Evolutionary conservation across 2,329 filamentous ascomycete genomes (phyloP), one percentile per base, ranked within the genome.

Genomic region (Aspergillus aculeatus): DNA sequence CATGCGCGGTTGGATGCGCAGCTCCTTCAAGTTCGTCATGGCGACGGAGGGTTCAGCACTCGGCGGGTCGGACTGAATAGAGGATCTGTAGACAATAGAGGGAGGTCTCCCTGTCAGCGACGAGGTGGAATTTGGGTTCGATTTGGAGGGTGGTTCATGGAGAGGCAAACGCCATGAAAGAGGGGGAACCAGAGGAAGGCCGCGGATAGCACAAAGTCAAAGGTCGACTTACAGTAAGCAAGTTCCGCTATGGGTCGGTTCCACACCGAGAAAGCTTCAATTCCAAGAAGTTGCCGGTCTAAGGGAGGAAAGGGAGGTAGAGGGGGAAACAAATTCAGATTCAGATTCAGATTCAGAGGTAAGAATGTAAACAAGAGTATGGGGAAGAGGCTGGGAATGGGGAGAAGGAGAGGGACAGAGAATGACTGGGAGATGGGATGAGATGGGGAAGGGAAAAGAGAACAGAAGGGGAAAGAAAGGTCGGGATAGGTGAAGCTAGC

Each of bases 1-100:
- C 77, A 84, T 84, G 69, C 81, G 77, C 62, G 79, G 78, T 60
- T 78, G 70, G 57, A 80, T 61, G 32, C 67, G 62, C 35, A 67
- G 57, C 47, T 73, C 66, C 62, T 69, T 69, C 54, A 69, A 67
- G 52, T 73, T 69, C 74, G 76, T 76, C 7, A 62, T 72, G 67
- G 54, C 52, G 47, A 44, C 32, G 14, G n/a, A 19, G 52, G 44
- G 10, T 16, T 12, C 41, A 11, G 48, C 24, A 29, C 57, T 47
- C 47, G 19, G 54, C 23, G 44, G 23, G 31, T 35, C 38, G 12
- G 31, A 21, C 12, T 19, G 47, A 23, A 26, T n/a, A 49, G 16
- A 57, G 19, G 19, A 55, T 55, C 53, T 55, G 53, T 23, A 12
- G 38, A 47, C 54, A 24, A 53, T 41, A 54, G 44, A 38, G 26